Base-by-base conservation (phyloP, 2,329 filamentous ascomycete species). In the Microcyclospora tardicrescens region DNA sequence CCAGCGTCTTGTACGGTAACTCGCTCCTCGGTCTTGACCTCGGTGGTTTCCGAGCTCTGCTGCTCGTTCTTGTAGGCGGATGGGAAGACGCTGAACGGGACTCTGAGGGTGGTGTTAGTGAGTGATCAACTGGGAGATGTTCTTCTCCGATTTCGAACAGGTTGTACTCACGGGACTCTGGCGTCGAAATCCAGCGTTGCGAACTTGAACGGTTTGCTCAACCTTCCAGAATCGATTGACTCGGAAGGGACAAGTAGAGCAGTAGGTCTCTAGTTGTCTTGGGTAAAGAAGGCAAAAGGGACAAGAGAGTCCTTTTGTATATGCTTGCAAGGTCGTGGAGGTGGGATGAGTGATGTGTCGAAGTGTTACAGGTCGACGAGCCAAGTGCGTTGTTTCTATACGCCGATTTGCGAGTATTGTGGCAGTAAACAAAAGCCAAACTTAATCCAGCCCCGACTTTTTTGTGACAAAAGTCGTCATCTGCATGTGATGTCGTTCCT, bases 151-250 rank as follows among this genome's bases (percentile, higher is more conserved):
- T 30, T 13, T 8, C 10, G 29, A 15, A 6, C 14, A 10, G 15
- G 11, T 15, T 9, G 13, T 8, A 47, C 52, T 48, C 40, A 55
- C 75, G 89, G 85, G 71, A 95, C 84, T 71, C 86, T 84, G 72
- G 87, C 86, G 83, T 94, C 87, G 91, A 93, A 95, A 84, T 95
- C 87, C 87, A 95, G 87, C 75, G 85, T 95, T 84, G 72, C 84
- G 79, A 82, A 78, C 69, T 64, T 65, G 66, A 69, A 70, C 73
- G 72, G 35, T 15, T 33, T 40, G 11, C 77, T 77, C 77, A 64
- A 63, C 69, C 68, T 69, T 69, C 69, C 68, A 65, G 71, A 66
- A 43, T 44, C 39, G 39, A 41, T 41, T 42, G 45, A 49, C 19
- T 24, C 44, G 48, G 47, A 48, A 51, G 45, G 32, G 44, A 47